Evolutionary conservation across 2,329 filamentous ascomycete genomes (phyloP).

Genomic region (Clonostachys sp.): DNA sequence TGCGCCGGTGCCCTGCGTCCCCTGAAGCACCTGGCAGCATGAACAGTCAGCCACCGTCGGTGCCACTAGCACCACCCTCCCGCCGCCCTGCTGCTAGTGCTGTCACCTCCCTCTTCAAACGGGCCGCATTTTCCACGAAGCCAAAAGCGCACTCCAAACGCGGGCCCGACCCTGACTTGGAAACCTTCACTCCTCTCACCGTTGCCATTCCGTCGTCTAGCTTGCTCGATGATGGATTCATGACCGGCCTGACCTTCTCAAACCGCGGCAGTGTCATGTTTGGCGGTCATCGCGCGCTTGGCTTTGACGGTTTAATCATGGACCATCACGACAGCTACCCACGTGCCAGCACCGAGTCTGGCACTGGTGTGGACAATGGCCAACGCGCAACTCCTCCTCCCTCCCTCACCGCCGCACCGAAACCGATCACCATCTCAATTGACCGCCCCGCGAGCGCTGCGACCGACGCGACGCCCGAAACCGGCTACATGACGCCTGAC

Average conservation of each 20-base stretch:
- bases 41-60: too few relatives aligned
- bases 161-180: neutral
- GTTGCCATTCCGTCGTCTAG: slow-evolving; percentile 51
- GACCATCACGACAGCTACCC: neutral
- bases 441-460: neutral
- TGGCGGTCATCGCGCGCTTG: slow-evolving; percentile 33
- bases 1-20: neutral
- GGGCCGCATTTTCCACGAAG: neutral
- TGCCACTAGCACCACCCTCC: neutral
- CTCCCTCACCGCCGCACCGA: neutral
- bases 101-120: neutral
- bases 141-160: neutral
- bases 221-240: slow-evolving; percentile 53
- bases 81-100: neutral
- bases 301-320: slow-evolving; percentile 11
- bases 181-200: slow-evolving; percentile 43
- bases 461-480: slow-evolving; percentile 1
- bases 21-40: neutral
- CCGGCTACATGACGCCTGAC: neutral
- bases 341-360: too few relatives aligned
- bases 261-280: slow-evolving; percentile 62
- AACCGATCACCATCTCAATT: neutral
- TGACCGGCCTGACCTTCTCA: slow-evolving; percentile 54
- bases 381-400: neutral
- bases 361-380: too few relatives aligned